Evolutionary conservation across 2,329 filamentous ascomycete genomes (phyloP).

Genomic region (Aaosphaeria arxii): DNA sequence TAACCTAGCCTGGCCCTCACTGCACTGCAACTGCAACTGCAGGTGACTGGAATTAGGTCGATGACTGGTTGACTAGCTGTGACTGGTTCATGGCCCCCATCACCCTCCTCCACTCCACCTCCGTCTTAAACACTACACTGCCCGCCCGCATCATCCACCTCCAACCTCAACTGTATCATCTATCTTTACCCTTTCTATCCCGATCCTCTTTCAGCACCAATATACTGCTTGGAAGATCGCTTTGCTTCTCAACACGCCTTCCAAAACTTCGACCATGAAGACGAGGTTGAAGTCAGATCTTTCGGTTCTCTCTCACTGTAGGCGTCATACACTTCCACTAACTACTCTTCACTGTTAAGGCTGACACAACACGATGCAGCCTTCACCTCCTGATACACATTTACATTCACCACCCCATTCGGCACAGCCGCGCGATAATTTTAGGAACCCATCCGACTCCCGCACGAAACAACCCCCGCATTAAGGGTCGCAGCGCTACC

Average conservation of each 20-base stretch:
- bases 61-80: too few relatives aligned
- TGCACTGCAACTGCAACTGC: too few relatives aligned
- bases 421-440: too few relatives aligned
- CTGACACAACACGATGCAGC: background rate
- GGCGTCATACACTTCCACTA: background rate
- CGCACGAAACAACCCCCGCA: too few relatives aligned
- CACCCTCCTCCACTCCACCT: background rate
- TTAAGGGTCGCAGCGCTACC: too few relatives aligned
- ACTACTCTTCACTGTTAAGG: background rate
- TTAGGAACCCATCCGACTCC: too few relatives aligned
- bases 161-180: background rate
- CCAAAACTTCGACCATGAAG: constrained; percentile 23
- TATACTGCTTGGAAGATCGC: constrained; percentile 1
- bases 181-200: background rate
- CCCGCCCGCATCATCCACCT: background rate
- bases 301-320: background rate
- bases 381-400: too few relatives aligned
- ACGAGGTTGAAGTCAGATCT: constrained; percentile 20
- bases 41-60: too few relatives aligned
- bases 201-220: background rate
- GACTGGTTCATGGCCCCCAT: background rate
- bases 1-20: too few relatives aligned
- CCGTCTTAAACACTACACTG: background rate
- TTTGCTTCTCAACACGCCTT: background rate
- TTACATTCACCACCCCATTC: too few relatives aligned